Conservation (phyloP, 2,329 filamentous ascomycete genomes). For the Diplodia corticola region DNA sequence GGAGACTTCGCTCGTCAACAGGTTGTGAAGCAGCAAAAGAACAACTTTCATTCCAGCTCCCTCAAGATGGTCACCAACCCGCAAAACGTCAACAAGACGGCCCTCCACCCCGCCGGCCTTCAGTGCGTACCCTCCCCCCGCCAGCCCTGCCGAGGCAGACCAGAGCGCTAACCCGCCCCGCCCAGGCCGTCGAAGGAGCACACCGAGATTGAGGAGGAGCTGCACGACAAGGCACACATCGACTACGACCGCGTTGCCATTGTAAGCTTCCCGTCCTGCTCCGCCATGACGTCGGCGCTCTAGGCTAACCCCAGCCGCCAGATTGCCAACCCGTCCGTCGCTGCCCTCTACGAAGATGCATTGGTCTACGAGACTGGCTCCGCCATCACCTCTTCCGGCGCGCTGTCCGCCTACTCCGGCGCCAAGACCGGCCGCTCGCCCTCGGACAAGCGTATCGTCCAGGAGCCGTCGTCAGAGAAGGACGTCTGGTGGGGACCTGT, state of each 20-base stretch:
- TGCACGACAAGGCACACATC: constrained; percentile 97
- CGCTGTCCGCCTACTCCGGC: constrained; percentile 94
- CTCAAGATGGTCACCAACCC: constrained; percentile 34
- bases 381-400: constrained; percentile 93
- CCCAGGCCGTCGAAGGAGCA: constrained; percentile 61
- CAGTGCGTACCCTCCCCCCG: constrained; percentile 61
- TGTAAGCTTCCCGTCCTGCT: constrained; percentile 56
- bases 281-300: neutral
- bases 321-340: constrained; percentile 90
- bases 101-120: constrained; percentile 86
- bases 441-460: constrained; percentile 94
- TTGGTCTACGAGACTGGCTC: constrained; percentile 97
- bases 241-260: constrained; percentile 99
- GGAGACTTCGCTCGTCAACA: constrained; percentile 59
- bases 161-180: neutral
- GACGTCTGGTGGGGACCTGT: constrained; percentile 99
- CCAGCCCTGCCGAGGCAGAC: constrained; percentile 6
- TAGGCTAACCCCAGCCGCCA: constrained; percentile 32
- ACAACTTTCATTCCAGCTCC: constrained; percentile 61
- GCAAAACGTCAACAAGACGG: constrained; percentile 80
- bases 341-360: constrained; percentile 97
- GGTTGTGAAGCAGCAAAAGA: constrained; percentile 57
- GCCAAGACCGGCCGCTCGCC: constrained; percentile 97
- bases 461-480: constrained; percentile 84
- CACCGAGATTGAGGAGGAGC: constrained; percentile 96